Evolutionary conservation across 2,329 filamentous ascomycete genomes (phyloP).

Genomic region (Epichloe hybrida): DNA sequence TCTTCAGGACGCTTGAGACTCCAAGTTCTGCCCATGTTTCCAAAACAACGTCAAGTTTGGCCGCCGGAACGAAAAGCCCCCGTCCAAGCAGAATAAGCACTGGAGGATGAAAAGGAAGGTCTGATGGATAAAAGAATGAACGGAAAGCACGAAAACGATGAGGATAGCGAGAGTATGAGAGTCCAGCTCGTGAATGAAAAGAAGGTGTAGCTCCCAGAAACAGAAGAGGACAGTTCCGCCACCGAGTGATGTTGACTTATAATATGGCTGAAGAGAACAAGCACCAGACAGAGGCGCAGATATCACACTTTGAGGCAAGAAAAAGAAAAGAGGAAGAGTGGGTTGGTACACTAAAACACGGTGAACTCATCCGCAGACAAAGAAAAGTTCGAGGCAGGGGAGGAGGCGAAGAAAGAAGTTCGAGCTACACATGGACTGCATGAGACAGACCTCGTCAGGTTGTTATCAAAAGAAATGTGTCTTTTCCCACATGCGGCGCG

Average conservation of each 20-base stretch:
- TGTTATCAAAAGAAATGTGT: constrained; percentile 1
- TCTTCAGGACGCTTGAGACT: not conserved
- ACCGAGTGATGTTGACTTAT: not conserved
- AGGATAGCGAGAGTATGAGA: not conserved
- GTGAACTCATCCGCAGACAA: not conserved
- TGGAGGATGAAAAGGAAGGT: not conserved
- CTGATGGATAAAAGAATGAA: not conserved
- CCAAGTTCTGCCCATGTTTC: constrained; percentile 1
- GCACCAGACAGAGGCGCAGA: not conserved
- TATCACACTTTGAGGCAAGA: not conserved
- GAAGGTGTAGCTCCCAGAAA: not conserved
- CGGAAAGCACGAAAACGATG: not conserved
- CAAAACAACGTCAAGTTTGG: not conserved
- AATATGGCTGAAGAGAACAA: not conserved
- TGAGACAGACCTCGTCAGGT: constrained; percentile 1
- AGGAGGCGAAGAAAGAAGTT: not conserved
- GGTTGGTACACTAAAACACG: not conserved
- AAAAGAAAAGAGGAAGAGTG: not conserved
- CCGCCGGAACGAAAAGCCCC: not conserved
- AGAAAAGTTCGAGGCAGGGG: not conserved
- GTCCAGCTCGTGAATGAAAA: not conserved
- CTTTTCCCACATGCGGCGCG: not conserved
- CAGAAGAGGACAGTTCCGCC: not conserved
- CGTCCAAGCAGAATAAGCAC: not conserved
- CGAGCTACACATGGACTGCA: not conserved